Evolutionary conservation across 2,329 filamentous ascomycete species (phyloP).

Genomic region (Ophiostoma angusticollis): DNA sequence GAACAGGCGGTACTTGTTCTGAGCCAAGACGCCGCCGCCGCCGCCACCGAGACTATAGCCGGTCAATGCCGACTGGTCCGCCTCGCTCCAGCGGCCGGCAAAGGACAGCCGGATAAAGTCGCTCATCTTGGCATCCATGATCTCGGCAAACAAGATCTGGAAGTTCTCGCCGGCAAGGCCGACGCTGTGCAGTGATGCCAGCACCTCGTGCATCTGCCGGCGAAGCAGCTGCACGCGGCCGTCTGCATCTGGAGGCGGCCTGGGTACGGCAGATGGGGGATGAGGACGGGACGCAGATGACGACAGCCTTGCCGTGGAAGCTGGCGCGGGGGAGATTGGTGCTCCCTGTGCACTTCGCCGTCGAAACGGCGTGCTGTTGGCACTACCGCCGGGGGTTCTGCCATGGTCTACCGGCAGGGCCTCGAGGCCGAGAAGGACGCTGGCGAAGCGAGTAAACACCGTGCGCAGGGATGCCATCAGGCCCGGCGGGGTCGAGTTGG

Average conservation of each 20-base stretch:
- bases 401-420: constrained; percentile 5
- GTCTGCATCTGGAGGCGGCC: constrained; percentile 17
- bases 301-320: not conserved
- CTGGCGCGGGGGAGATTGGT: constrained; percentile 6
- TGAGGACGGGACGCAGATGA: no score
- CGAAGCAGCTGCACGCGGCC: constrained; percentile 24
- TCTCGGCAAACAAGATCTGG: constrained; percentile 57
- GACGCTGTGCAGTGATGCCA: constrained; percentile 48
- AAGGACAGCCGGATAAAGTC: constrained; percentile 50
- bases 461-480: constrained; percentile 40
- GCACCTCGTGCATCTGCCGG: constrained; percentile 39
- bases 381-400: not conserved
- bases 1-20: not conserved
- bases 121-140: constrained; percentile 54
- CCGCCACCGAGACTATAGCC: no score
- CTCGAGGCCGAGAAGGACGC: constrained; percentile 31
- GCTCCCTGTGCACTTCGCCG: constrained; percentile 8
- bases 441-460: constrained; percentile 41
- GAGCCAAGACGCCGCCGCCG: not conserved
- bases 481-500: constrained; percentile 45
- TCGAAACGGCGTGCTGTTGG: not conserved
- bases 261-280: no score
- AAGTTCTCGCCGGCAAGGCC: constrained; percentile 58
- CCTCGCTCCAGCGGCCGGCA: constrained; percentile 45
- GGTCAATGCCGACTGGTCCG: no score